A percentile compares a stretch with the other conserved stretches of the same genome.
These are phyloP conservation scores for Ophiostoma pallidulum DNA, from an alignment of 2,329 filamentous ascomycete species.

Conservation along the genomic window DNA sequence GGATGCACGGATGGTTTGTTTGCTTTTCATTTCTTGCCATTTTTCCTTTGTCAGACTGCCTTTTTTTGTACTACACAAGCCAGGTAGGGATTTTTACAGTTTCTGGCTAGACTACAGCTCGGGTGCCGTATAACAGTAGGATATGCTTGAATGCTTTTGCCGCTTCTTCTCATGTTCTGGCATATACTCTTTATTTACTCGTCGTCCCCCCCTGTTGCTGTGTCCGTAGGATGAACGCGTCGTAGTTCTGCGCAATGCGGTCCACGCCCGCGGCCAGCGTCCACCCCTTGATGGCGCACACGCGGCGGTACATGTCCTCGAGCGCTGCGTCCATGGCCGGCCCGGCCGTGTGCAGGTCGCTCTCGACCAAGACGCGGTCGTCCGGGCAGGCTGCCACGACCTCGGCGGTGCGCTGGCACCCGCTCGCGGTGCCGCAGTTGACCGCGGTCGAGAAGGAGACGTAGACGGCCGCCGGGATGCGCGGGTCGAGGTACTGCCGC, in stretches of 20 bases:
- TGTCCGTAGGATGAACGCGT: slow-evolving; percentile 53
- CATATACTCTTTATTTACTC: background rate
- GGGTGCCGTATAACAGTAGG: too few species aligned
- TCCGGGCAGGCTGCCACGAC: slow-evolving; percentile 67
- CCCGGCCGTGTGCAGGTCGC: slow-evolving; percentile 79
- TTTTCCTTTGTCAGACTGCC: background rate
- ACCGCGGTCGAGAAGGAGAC: slow-evolving; percentile 83
- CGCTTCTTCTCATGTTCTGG: background rate
- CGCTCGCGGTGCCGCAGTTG: slow-evolving; percentile 55
- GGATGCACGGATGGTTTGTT: too few species aligned
- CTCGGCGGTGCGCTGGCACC: slow-evolving; percentile 42
- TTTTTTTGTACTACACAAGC: too few species aligned
- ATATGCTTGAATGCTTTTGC: too few species aligned
- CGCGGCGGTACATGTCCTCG: slow-evolving; percentile 62
- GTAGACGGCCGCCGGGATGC: slow-evolving; percentile 67
- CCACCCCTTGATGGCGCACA: slow-evolving; percentile 77
- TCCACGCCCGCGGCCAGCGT: slow-evolving; percentile 58
- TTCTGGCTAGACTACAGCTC: too few species aligned
- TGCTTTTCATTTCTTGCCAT: background rate
- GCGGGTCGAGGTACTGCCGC: slow-evolving; percentile 64
- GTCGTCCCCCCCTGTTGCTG: background rate
- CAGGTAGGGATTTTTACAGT: too few species aligned
- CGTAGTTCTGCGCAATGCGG: slow-evolving; percentile 65
- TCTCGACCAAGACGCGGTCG: slow-evolving; percentile 74
- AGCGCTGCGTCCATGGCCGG: slow-evolving; percentile 67